Percentiles rank a stretch among this genome's conserved stretches.
These are phyloP conservation scores for Oropetium thomaeum DNA, from an alignment of 176 grass and related monocot genomes.

Conservation along the genomic window DNA sequence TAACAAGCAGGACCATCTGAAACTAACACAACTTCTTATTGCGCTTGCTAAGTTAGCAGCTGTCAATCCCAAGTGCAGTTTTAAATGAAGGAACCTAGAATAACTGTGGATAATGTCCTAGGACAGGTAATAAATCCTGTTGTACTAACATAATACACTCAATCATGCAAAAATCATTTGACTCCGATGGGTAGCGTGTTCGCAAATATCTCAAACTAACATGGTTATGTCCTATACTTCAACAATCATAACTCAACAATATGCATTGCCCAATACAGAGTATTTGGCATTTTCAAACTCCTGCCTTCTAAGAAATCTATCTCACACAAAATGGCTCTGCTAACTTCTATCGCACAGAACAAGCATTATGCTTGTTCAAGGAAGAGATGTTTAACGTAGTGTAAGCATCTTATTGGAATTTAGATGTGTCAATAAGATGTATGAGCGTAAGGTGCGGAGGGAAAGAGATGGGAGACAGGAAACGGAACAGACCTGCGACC, in stretches of 20 bases:
- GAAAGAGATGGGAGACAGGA: not conserved
- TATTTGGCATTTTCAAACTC: slow-evolving; percentile 26
- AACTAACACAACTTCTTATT: not conserved
- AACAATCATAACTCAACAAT: not conserved
- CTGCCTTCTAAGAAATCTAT: not conserved
- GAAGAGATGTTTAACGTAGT: slow-evolving; percentile 29
- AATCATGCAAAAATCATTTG: not conserved
- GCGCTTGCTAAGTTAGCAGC: not conserved
- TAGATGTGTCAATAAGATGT: not conserved
- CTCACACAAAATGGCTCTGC: not conserved
- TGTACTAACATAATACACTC: not conserved
- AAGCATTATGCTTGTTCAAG: not conserved
- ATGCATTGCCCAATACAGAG: not conserved
- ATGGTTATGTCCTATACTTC: slow-evolving; percentile 1
- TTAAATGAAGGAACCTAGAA: not conserved
- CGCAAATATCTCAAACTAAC: not conserved
- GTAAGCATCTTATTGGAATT: not conserved
- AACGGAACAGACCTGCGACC: slow-evolving; percentile 61
- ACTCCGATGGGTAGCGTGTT: not conserved
- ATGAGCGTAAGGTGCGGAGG: not conserved
- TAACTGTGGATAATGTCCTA: not conserved
- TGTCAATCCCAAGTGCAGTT: not conserved
- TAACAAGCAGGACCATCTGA: not conserved
- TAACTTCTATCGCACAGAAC: not conserved
- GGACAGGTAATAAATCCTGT: not conserved